Conservation (phyloP, 1,284 basidiomycete species). For the Cryptococcus sp. region DNA sequence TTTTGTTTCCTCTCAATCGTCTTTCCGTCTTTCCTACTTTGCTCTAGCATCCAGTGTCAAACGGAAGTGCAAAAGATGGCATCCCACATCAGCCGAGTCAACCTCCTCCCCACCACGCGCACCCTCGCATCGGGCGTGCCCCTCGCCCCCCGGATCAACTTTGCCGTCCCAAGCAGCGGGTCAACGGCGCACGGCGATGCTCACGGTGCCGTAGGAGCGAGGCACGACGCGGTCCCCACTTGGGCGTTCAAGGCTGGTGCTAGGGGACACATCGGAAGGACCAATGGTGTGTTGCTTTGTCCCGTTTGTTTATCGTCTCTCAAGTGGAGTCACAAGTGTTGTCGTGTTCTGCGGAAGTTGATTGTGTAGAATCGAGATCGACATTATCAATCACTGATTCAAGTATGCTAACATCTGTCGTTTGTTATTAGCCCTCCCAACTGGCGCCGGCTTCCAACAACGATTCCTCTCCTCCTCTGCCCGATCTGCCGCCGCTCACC, state of each 20-base stretch:
- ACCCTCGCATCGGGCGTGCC: constrained; percentile 84
- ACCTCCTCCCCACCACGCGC: constrained; percentile 77
- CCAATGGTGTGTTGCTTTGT: constrained; percentile 64
- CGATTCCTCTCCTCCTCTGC: constrained; percentile 60
- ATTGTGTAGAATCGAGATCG: not conserved
- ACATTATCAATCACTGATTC: not conserved
- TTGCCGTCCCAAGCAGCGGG: constrained; percentile 70
- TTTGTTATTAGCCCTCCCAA: constrained; percentile 49
- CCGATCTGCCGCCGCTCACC: constrained; percentile 53
- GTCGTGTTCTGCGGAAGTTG: too few relatives aligned
- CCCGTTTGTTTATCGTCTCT: too few relatives aligned
- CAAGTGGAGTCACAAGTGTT: too few relatives aligned
- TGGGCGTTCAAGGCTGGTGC: constrained; percentile 60
- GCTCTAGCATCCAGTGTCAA: not conserved
- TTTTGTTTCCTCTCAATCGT: not conserved
- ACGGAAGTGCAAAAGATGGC: constrained; percentile 23
- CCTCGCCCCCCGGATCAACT: constrained; percentile 91
- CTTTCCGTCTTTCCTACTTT: not conserved
- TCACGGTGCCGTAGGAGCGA: constrained; percentile 60
- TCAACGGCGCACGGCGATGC: constrained; percentile 60
- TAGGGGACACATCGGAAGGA: constrained; percentile 58
- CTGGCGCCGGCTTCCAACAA: constrained; percentile 60
- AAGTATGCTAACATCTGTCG: constrained; percentile 3
- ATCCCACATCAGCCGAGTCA: constrained; percentile 54
- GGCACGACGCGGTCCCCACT: constrained; percentile 66